A percentile compares a stretch with the other conserved stretches of the same genome.
phyloP scores from a whole-genome alignment of 108 stramenopile genomes.

The Aurantiochytrium sp. region DNA sequence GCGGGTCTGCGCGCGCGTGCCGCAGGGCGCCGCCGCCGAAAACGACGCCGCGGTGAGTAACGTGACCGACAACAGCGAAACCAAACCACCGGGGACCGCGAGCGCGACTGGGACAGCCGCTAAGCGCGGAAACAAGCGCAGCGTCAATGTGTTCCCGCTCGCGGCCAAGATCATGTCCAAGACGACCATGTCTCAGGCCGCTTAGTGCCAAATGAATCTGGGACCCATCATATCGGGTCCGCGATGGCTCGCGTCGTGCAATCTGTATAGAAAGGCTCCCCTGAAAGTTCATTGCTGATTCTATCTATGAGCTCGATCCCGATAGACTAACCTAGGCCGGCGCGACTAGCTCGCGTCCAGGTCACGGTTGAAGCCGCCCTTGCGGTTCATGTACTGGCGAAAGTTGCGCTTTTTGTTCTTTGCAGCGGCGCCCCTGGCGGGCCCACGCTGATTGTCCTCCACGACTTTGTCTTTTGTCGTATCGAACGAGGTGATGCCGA shows the following conservation, averaged over 20 bases:
- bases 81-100: not conserved
- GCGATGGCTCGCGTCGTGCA: not conserved
- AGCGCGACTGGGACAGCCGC: not conserved
- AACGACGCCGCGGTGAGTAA: not conserved
- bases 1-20: not conserved
- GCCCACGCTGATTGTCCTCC: constrained; percentile 76
- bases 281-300: not conserved
- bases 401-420: constrained; percentile 89
- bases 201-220: too few species aligned
- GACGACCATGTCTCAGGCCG: not conserved
- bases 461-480: constrained; percentile 83
- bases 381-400: constrained; percentile 97
- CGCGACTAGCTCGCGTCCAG: too few species aligned
- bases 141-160: not conserved
- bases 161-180: not conserved
- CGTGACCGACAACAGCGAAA: not conserved
- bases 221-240: not conserved
- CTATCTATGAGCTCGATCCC: too few species aligned
- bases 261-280: not conserved
- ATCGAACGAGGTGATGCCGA: constrained; percentile 89
- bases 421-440: constrained; percentile 78
- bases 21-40: not conserved
- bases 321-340: too few species aligned
- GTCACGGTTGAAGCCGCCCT: constrained; percentile 85
- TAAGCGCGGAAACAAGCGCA: not conserved